Evolutionary conservation across 345 rosid species (phyloP).

Genomic region (Salix suchowensis): DNA sequence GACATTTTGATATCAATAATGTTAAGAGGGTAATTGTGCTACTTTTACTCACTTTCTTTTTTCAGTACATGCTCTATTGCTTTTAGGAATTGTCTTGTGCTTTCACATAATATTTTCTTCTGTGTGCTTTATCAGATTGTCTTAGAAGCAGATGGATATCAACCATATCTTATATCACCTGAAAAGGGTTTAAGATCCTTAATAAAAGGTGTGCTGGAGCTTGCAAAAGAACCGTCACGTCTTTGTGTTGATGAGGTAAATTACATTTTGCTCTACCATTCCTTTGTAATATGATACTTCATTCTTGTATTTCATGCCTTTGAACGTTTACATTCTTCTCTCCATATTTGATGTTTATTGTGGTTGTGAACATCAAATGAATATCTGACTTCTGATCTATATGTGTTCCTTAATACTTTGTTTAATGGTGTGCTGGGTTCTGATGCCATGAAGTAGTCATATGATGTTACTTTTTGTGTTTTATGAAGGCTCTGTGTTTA

Average conservation of each 20-base stretch:
- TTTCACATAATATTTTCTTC: background rate
- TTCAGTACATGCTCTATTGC: background rate
- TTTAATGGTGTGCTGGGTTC: background rate
- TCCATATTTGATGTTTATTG: background rate
- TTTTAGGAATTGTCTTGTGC: constrained; percentile 7
- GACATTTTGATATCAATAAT: constrained; percentile 85
- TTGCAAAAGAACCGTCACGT: constrained; percentile 91
- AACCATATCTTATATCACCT: constrained; percentile 97
- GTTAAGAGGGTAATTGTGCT: constrained; percentile 73
- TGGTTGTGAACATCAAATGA: background rate
- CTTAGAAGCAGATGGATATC: constrained; percentile 97
- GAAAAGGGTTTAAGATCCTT: constrained; percentile 97
- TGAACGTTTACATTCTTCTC: background rate
- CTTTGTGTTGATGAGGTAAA: constrained; percentile 95
- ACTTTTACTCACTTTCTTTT: constrained; percentile 1
- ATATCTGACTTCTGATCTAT: background rate
- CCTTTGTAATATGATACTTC: background rate
- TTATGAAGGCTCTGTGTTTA: background rate
- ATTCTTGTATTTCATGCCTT: background rate
- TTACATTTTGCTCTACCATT: background rate
- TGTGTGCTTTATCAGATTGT: constrained; percentile 53
- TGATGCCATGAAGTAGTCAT: background rate
- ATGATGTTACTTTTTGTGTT: background rate
- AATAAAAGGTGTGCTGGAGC: constrained; percentile 87
- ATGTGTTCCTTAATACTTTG: background rate